Evolutionary conservation across 805 yeast species (phyloP), one percentile per base, ranked within the genome.

Genomic region (Komagataella kurtzmanii): DNA sequence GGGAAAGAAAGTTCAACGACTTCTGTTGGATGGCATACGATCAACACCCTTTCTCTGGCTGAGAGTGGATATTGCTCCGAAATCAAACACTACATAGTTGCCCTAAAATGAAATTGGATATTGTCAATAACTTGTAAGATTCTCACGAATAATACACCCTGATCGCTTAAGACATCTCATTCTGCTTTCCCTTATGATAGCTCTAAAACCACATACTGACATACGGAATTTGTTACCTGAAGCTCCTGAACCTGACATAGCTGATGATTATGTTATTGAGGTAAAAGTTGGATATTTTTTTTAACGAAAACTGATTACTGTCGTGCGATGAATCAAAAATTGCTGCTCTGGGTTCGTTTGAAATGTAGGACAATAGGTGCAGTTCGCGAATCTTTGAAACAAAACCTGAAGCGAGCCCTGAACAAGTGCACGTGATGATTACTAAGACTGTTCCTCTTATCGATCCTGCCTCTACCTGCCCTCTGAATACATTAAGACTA

Each of bases 151-250:
- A 30, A 30, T 30, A 30, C 40, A 30, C 40, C 40, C 12, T 30
- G 12, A 14, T 30, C 10, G 40, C 40, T 30, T 30, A 14, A 30
- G 1, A 8, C 14, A 8, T 30, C 40, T 30, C 40, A 7, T 1
- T 30, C 40, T 30, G 10, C 40, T 30, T 30, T 14, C 40, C 40
- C 40, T n/a, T 30, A 10, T 30, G 40, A 10, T 30, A 30, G 40
- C 40, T 30, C 14, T 30, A 48, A 18, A n/a, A 43, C 19, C 59
- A 86, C 96, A 76, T 87, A 87, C 95, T 76, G 99, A 89, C 87
- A 91, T 88, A 80, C 97, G 89, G 88, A 85, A 93, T 83, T 91
- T 91, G 85, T 89, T 93, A 83, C 99, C 97, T 76, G 95, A 88
- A 80, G 96, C 93, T 82, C 95, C 95, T 74, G 86, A 81, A 72